Percentiles rank a stretch among this genome's conserved stretches.
Conservation (phyloP, 352 stramenopile species). For the Globisporangium abappressorium region DNA sequence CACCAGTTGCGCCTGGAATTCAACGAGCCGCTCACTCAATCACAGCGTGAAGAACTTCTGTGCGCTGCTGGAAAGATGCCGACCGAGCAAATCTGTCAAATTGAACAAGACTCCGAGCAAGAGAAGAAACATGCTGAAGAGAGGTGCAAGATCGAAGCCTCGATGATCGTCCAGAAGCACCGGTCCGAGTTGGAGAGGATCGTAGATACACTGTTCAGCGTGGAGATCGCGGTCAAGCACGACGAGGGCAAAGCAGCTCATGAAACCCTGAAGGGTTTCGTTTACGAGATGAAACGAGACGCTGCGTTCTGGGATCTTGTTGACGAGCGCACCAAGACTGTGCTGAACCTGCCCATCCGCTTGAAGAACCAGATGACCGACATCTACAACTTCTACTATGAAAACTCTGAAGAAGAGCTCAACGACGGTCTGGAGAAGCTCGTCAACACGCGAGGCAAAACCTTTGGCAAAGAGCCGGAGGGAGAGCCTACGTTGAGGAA, state of each 20-base stretch:
- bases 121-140: neutral
- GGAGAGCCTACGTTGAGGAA: neutral
- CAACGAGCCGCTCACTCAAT: neutral
- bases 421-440: neutral
- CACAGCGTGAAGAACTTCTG: neutral
- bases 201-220: constrained; percentile 24
- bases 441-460: neutral
- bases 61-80: neutral
- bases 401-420: neutral
- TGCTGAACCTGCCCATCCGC: constrained; percentile 4
- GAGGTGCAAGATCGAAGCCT: neutral
- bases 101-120: neutral
- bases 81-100: neutral
- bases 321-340: neutral
- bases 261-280: neutral
- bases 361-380: constrained; percentile 8
- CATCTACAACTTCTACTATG: neutral
- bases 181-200: constrained; percentile 17
- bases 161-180: constrained; percentile 15
- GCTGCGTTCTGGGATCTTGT: neutral
- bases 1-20: neutral
- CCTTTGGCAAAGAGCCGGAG: constrained; percentile 1
- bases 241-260: neutral
- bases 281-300: constrained; percentile 20
- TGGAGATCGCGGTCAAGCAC: constrained; percentile 21